Base-by-base conservation (phyloP, 768 basidiomycete species). In the Pisolithus orientalis region DNA sequence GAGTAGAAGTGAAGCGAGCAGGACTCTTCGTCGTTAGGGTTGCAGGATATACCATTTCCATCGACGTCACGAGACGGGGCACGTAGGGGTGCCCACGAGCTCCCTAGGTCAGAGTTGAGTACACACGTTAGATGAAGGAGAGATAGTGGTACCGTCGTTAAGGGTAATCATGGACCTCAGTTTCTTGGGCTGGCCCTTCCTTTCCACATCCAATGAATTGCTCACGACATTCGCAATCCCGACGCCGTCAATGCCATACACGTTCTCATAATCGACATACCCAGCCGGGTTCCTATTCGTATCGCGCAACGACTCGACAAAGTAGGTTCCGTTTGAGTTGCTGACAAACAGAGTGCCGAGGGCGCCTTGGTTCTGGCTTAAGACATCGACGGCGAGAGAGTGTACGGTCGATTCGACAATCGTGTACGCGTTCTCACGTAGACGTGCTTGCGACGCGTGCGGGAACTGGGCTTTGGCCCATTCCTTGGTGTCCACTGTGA, bases 381-480 rank as follows among this genome's bases (percentile, higher is more conserved):
- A 81, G 44, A 98, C 94, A 63, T 99, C 96, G 38, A 99, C 90
- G 4, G 87, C 91, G 25, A 99, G 78, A 6, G 94, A 97, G 65
- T 97, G 93, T 0, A 85, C 84, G 8, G 92, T 94, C 4, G 86
- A 88, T 69, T 98, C 94, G 53, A 99, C 87, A 60, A 99, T 84
- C 9, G 96, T 99, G 66, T 99, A 97, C 6, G 90, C 90, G 64
- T 95, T 94, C 72, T 94, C 92, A 6, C 84, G 80, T 13, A 96
- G 78, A 34, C 78, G 77, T 2, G 87, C 85, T 2, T 80, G 83
- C 0, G 83, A 85, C 3, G 89, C 85, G 62, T 96, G 96, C 3
- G 96, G 96, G 75, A 99, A 98, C 54, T 84, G 83, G 2, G 91
- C 93, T 59, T 85, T 83, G 2, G 87, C 85, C 94, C 94, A 99